phyloP scores from a whole-genome alignment of 768 basidiomycete genomes.

The Porphyrellus cyaneotinctus region DNA sequence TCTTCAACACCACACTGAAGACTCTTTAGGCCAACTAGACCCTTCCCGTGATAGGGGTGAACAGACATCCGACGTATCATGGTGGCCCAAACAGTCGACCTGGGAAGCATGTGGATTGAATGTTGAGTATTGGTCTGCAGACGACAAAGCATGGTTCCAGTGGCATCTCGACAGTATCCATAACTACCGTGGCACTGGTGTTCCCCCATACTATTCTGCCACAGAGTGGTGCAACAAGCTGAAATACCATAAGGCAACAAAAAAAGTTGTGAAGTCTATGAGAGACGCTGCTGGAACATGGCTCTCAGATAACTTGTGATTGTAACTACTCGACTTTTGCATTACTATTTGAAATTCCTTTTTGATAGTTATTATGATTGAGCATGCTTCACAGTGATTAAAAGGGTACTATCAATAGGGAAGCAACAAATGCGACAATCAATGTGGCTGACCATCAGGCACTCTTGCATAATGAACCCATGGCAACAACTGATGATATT shows the following conservation, averaged over 20 bases:
- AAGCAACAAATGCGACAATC: too few species aligned
- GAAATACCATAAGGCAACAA: background rate
- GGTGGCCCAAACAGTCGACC: slow-evolving; percentile 3
- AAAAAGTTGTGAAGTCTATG: background rate
- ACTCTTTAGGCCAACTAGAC: background rate
- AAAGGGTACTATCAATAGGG: too few species aligned
- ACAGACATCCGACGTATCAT: background rate
- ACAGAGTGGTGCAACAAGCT: background rate
- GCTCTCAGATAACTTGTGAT: background rate
- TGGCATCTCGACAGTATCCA: background rate
- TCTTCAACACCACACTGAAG: background rate
- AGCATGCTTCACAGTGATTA: too few species aligned
- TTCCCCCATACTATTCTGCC: background rate
- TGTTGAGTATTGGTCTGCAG: slow-evolving; percentile 1
- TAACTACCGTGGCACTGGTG: background rate
- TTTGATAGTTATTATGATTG: too few species aligned
- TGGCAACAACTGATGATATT: too few species aligned
- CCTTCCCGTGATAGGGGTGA: background rate
- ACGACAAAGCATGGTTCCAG: slow-evolving; percentile 1
- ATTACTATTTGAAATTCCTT: too few species aligned
- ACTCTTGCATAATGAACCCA: too few species aligned
- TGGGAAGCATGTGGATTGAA: background rate
- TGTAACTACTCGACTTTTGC: too few species aligned
- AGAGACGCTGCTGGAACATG: background rate
- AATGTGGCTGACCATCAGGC: too few species aligned